A percentile compares a stretch with the other conserved stretches of the same genome.
These are phyloP conservation scores for Mycena vitilis DNA, from an alignment of 768 basidiomycete genomes.

Conservation along the genomic window DNA sequence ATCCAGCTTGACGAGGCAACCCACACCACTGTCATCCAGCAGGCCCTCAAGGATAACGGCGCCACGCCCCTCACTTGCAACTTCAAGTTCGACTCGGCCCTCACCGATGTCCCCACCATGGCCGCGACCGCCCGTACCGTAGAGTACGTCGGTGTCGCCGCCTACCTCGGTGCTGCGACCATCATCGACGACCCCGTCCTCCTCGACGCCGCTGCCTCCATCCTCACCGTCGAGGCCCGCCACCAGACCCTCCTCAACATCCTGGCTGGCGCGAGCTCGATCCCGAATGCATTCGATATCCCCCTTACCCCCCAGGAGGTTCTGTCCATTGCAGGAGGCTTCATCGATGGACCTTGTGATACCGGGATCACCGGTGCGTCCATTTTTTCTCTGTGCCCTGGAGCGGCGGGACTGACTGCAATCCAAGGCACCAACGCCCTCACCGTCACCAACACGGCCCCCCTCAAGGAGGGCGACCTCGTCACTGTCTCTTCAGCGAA, in stretches of 20 bases:
- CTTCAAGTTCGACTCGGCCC: conserved; percentile 74
- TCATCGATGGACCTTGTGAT: conserved; percentile 75
- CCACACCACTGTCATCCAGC: conserved; percentile 67
- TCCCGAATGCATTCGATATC: conserved; percentile 80
- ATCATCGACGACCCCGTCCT: conserved; percentile 70
- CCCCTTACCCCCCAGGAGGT: conserved; percentile 77
- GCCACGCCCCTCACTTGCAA: conserved; percentile 67
- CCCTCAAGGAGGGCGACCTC: conserved; percentile 65
- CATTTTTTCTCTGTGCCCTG: neutral
- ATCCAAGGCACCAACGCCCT: conserved; percentile 71
- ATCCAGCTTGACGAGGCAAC: conserved; percentile 74
- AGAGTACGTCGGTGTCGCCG: conserved; percentile 80
- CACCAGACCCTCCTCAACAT: conserved; percentile 85
- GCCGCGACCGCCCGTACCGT: conserved; percentile 77
- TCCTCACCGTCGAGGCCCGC: conserved; percentile 85
- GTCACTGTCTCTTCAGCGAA: conserved; percentile 71
- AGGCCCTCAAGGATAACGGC: conserved; percentile 65
- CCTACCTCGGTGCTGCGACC: conserved; percentile 80
- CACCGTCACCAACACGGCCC: conserved; percentile 71
- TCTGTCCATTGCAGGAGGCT: conserved; percentile 73
- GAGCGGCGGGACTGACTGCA: neutral
- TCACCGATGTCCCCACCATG: conserved; percentile 78
- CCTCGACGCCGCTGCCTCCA: conserved; percentile 75
- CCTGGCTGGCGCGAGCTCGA: conserved; percentile 65
- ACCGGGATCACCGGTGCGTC: conserved; percentile 65